Evolutionary conservation across 768 basidiomycete genomes (phyloP).

Genomic region (Hebeloma cylindrosporum): DNA sequence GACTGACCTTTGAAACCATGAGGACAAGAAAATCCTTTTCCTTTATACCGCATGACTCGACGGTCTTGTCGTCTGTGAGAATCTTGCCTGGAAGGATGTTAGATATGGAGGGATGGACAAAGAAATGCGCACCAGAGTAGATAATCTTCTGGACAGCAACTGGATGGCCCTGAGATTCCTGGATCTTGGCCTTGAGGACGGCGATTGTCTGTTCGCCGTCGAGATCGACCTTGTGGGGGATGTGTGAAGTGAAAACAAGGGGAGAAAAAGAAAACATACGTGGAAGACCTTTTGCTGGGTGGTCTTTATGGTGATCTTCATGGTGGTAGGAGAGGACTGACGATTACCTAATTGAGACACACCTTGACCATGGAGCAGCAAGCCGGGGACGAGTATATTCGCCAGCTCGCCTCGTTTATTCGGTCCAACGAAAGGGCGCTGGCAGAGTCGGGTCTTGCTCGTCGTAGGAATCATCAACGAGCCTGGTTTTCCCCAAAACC

Average conservation of each 20-base stretch:
- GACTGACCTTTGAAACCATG: constrained; percentile 91
- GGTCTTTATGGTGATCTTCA: constrained; percentile 96
- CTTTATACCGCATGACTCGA: constrained; percentile 88
- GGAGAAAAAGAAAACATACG: constrained; percentile 37
- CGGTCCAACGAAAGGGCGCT: constrained; percentile 70
- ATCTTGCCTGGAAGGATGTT: constrained; percentile 71
- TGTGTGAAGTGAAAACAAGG: background rate
- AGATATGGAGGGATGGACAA: constrained; percentile 4
- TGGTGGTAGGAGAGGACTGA: constrained; percentile 37
- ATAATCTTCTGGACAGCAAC: constrained; percentile 87
- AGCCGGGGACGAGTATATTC: constrained; percentile 74
- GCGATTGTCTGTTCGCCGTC: constrained; percentile 74
- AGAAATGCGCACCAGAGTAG: constrained; percentile 66
- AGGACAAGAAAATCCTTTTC: constrained; percentile 99
- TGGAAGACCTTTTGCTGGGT: constrained; percentile 91
- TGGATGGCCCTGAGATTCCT: constrained; percentile 70
- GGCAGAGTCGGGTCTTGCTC: constrained; percentile 59
- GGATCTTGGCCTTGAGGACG: constrained; percentile 82
- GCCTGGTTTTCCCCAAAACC: constrained; percentile 55
- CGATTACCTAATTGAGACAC: constrained; percentile 9
- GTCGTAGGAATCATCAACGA: constrained; percentile 40
- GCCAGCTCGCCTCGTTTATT: constrained; percentile 68
- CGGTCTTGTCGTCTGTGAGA: constrained; percentile 81
- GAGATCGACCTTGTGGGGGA: constrained; percentile 62
- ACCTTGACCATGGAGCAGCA: constrained; percentile 41